Percentiles rank a stretch among this genome's conserved stretches.
These are phyloP conservation scores for Eucalyptus victrix DNA, from an alignment of 345 rosid species.

Conservation along the genomic window DNA sequence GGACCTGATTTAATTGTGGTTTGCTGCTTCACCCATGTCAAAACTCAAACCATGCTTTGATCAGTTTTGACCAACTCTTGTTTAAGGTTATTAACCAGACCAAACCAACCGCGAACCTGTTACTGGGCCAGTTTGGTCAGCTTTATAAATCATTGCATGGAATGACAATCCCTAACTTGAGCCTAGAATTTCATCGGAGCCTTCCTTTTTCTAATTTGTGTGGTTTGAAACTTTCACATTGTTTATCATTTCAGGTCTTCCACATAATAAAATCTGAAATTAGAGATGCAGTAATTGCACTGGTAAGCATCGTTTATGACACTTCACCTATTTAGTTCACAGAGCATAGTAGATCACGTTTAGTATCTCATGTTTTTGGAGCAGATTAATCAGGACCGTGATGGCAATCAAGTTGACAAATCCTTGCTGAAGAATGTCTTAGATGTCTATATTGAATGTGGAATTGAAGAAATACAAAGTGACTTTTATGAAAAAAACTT, in stretches of 20 bases:
- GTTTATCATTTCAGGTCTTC: constrained; percentile 13
- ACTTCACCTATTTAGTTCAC: not conserved
- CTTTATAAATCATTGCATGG: not conserved
- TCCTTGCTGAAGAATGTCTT: constrained; percentile 29
- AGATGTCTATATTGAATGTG: constrained; percentile 21
- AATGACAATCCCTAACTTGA: not conserved
- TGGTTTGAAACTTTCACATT: not conserved
- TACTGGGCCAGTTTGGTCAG: not conserved
- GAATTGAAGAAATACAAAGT: constrained; percentile 1
- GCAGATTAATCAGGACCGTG: constrained; percentile 33
- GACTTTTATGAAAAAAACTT: constrained; percentile 15
- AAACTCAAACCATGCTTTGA: not conserved
- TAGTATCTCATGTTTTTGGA: not conserved
- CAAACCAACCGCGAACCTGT: not conserved
- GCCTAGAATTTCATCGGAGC: not conserved
- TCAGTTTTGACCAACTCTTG: not conserved
- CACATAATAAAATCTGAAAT: constrained; percentile 5
- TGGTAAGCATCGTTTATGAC: constrained; percentile 1
- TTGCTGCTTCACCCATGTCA: not conserved
- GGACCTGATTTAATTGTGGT: not conserved
- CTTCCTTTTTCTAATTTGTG: not conserved
- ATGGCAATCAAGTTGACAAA: constrained; percentile 29
- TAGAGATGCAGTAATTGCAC: constrained; percentile 17
- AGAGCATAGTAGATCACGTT: not conserved
- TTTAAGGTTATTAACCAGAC: not conserved